Conservation (phyloP, 1,284 basidiomycete species). For the Ceraceosorus guamensis region DNA sequence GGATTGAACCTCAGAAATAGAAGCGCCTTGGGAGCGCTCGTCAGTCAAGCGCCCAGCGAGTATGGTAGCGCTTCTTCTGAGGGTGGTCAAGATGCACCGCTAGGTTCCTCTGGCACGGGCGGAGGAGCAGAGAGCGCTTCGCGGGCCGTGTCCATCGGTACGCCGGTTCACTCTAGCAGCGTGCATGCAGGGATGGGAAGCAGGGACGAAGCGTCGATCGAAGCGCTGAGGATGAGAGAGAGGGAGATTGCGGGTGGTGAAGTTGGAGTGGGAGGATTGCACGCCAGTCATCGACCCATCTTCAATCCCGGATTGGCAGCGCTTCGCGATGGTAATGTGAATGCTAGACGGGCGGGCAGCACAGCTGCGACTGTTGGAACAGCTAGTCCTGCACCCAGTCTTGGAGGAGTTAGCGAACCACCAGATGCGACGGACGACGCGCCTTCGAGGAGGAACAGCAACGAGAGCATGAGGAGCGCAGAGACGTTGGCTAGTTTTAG, state of each 20-base stretch:
- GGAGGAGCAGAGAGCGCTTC: too few relatives aligned
- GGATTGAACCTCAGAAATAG: too few relatives aligned
- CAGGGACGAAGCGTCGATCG: conserved; percentile 21
- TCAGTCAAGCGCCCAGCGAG: too few relatives aligned
- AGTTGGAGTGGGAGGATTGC: conserved; percentile 32
- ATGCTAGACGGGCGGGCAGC: conserved; percentile 30
- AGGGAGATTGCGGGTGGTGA: conserved; percentile 36
- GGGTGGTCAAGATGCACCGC: too few relatives aligned
- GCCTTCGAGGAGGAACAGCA: too few relatives aligned
- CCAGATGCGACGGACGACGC: not conserved
- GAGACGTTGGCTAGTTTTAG: not conserved
- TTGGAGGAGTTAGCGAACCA: not conserved
- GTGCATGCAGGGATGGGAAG: not conserved
- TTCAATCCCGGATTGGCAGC: conserved; percentile 22
- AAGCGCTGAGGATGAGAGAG: conserved; percentile 39
- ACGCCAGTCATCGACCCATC: conserved; percentile 16
- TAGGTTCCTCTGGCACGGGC: too few relatives aligned
- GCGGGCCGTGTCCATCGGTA: too few relatives aligned
- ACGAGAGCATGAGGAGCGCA: not conserved
- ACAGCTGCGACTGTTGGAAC: conserved; percentile 35
- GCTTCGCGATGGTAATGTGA: conserved; percentile 12
- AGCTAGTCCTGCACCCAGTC: conserved; percentile 22
- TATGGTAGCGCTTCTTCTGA: too few relatives aligned
- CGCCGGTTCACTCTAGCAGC: too few relatives aligned
- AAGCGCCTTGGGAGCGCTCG: too few relatives aligned